These are phyloP conservation scores for Ceratonia siliqua DNA, from an alignment of 306 rosid species.

Conservation along the genomic window DNA sequence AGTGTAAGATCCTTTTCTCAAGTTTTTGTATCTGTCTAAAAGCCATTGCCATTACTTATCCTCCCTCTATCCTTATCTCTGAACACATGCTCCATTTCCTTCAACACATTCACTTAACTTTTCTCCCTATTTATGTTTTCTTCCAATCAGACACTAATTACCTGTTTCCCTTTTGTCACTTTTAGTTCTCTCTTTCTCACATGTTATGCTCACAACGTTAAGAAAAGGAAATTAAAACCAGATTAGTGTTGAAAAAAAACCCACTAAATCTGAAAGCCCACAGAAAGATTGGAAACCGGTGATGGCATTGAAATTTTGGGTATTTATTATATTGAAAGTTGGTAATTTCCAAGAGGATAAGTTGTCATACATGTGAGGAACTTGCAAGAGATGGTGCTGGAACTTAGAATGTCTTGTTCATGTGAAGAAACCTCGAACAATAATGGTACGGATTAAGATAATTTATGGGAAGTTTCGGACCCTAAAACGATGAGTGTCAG, in stretches of 20 bases:
- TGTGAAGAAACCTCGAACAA: conserved; percentile 36
- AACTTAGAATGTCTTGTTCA: conserved; percentile 43
- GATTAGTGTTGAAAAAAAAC: neutral
- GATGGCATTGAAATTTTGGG: conserved; percentile 16
- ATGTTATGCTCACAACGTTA: too few species aligned
- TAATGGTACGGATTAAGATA: conserved; percentile 27
- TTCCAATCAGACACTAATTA: too few species aligned
- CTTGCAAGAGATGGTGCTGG: conserved; percentile 19
- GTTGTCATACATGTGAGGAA: conserved; percentile 36
- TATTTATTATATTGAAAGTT: conserved; percentile 3
- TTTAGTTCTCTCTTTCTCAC: too few species aligned
- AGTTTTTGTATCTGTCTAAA: conserved; percentile 40
- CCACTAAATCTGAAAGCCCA: neutral
- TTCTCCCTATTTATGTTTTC: neutral
- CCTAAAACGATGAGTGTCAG: conserved; percentile 41
- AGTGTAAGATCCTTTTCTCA: conserved; percentile 44
- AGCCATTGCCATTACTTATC: conserved; percentile 31
- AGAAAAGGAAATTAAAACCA: too few species aligned
- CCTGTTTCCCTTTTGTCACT: too few species aligned
- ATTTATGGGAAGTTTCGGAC: conserved; percentile 22
- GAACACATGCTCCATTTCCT: conserved; percentile 25
- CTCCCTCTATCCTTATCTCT: conserved; percentile 34
- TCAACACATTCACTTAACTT: conserved; percentile 1
- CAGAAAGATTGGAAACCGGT: conserved; percentile 31
- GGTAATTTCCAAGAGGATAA: conserved; percentile 42